A percentile compares a stretch with the other conserved stretches of the same genome.
Evolutionary conservation across 208 protist genomes (phyloP).

Genomic region (Wallacemonas sp.): DNA sequence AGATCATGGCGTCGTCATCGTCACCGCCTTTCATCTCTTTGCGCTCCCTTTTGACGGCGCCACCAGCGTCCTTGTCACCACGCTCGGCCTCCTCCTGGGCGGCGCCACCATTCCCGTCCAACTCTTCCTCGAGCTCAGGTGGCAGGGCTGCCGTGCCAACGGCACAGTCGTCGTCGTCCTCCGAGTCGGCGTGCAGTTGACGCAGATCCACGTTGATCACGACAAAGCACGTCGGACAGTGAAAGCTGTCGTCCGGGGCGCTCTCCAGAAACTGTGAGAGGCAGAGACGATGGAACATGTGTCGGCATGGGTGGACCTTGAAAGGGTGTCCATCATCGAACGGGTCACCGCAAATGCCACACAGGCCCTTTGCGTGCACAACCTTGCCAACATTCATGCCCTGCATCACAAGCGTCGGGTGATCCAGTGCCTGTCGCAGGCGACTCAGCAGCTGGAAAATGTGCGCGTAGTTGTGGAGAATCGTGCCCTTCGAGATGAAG

Average conservation of each 20-base stretch:
- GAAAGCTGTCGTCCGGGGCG: slow-evolving; percentile 66
- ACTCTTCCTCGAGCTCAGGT: slow-evolving; percentile 66
- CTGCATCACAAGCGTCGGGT: slow-evolving; percentile 84
- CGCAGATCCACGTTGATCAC: slow-evolving; percentile 85
- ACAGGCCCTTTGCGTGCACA: slow-evolving; percentile 70
- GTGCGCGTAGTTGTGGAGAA: slow-evolving; percentile 95
- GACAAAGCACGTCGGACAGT: slow-evolving; percentile 88
- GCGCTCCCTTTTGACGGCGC: background rate
- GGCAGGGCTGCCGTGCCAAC: slow-evolving; percentile 57
- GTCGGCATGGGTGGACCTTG: slow-evolving; percentile 73
- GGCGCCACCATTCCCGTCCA: slow-evolving; percentile 19
- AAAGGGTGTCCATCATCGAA: slow-evolving; percentile 52
- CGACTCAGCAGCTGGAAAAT: slow-evolving; percentile 94
- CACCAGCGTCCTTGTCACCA: background rate
- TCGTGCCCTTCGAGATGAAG: slow-evolving; percentile 88
- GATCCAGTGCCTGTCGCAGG: slow-evolving; percentile 91
- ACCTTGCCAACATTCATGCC: slow-evolving; percentile 68
- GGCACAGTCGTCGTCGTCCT: slow-evolving; percentile 59
- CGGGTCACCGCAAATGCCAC: slow-evolving; percentile 82
- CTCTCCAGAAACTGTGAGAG: slow-evolving; percentile 87
- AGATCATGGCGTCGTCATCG: slow-evolving; percentile 14
- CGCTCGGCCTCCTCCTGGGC: slow-evolving; percentile 16
- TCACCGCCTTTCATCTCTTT: background rate
- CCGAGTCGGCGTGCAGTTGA: slow-evolving; percentile 53
- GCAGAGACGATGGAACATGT: slow-evolving; percentile 87